Evolutionary conservation across 805 yeast genomes (phyloP).

Genomic region (Nakazawaea molendinolei): DNA sequence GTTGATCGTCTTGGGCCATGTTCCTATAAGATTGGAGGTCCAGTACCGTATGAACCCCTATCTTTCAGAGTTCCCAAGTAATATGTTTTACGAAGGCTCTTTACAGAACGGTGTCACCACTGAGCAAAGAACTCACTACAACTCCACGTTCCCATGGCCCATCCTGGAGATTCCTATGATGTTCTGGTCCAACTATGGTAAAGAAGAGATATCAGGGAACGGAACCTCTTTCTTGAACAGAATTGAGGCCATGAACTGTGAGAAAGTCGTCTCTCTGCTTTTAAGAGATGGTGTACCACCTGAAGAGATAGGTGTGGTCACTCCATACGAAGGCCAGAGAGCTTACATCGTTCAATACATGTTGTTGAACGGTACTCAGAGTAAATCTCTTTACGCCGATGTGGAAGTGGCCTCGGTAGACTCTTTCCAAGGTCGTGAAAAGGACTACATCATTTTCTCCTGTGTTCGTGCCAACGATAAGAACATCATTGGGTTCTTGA

Average conservation of each 20-base stretch:
- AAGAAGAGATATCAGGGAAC: conserved; percentile 77
- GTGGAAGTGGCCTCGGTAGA: conserved; percentile 84
- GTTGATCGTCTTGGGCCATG: conserved; percentile 71
- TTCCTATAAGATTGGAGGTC: conserved; percentile 80
- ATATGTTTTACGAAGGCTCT: conserved; percentile 88
- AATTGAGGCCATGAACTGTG: conserved; percentile 86
- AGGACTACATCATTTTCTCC: conserved; percentile 43
- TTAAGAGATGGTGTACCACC: conserved; percentile 76
- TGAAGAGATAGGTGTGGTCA: conserved; percentile 81
- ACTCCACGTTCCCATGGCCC: conserved; percentile 86
- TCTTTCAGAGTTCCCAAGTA: conserved; percentile 79
- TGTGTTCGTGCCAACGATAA: conserved; percentile 63
- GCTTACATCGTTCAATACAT: conserved; percentile 75
- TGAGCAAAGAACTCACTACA: conserved; percentile 52
- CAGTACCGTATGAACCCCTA: conserved; percentile 95
- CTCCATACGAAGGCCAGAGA: conserved; percentile 94
- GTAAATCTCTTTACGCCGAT: conserved; percentile 54
- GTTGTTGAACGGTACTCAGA: conserved; percentile 63
- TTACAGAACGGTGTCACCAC: conserved; percentile 87
- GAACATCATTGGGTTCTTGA: conserved; percentile 73
- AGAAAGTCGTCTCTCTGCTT: conserved; percentile 63
- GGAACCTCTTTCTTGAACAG: conserved; percentile 83
- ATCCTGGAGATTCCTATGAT: conserved; percentile 81
- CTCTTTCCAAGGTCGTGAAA: conserved; percentile 56
- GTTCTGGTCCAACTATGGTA: conserved; percentile 89